phyloP scores from a whole-genome alignment of 169 alveolate genomes.

The Plasmodium gonderi region DNA sequence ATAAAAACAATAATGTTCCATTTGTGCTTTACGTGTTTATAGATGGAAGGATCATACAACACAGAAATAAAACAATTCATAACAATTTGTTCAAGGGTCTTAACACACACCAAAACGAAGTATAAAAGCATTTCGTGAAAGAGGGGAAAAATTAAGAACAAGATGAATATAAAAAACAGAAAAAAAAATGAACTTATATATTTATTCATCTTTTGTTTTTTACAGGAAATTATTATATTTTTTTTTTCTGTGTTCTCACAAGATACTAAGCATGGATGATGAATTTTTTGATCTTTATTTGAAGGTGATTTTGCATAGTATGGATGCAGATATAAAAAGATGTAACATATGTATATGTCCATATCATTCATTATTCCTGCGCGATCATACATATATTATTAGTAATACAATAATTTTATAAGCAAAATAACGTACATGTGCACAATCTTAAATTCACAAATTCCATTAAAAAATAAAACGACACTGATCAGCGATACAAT shows the following conservation, averaged over 20 bases:
- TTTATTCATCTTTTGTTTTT: neutral
- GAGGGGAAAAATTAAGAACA: neutral
- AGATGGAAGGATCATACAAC: slow-evolving; percentile 6
- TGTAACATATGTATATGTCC: neutral
- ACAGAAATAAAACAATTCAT: slow-evolving; percentile 9
- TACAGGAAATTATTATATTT: slow-evolving; percentile 28
- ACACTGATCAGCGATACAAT: slow-evolving; percentile 15
- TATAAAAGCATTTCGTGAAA: neutral
- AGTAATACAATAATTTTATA: no score
- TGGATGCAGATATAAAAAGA: neutral
- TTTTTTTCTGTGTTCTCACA: slow-evolving; percentile 27
- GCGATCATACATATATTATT: no score
- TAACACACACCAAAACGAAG: slow-evolving; percentile 48
- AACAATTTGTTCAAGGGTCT: slow-evolving; percentile 15
- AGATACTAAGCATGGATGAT: slow-evolving; percentile 37
- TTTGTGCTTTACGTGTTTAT: neutral
- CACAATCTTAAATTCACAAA: neutral
- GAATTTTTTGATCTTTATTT: slow-evolving; percentile 16
- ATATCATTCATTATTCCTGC: no score
- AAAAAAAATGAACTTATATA: neutral
- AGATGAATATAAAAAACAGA: neutral
- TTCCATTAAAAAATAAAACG: neutral
- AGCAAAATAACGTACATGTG: neutral
- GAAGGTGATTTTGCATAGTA: slow-evolving; percentile 17
- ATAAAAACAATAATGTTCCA: neutral